These are phyloP conservation scores for Penicillium ochrochloron DNA, from an alignment of 495 filamentous ascomycete species.

Conservation along the genomic window DNA sequence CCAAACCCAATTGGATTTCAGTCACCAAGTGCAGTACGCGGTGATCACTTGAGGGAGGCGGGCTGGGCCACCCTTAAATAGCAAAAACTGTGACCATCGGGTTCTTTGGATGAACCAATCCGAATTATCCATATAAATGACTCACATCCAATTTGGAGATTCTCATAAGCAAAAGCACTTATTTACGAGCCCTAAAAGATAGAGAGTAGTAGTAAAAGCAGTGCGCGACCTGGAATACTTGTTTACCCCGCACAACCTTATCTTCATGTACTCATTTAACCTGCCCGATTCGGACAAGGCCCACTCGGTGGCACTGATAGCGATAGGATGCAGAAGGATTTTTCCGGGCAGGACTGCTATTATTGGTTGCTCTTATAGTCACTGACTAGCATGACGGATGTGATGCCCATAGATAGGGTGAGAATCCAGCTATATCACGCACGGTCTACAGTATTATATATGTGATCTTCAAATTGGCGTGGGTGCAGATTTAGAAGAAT, in stretches of 20 bases:
- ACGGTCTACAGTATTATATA: neutral
- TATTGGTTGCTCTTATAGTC: neutral
- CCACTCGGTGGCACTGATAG: neutral
- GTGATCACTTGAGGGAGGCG: neutral
- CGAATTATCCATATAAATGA: neutral
- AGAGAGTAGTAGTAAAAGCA: no score
- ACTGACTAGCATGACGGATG: neutral
- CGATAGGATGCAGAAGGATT: neutral
- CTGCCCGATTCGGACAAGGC: conserved; percentile 23
- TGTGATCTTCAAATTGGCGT: no score
- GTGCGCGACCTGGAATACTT: no score
- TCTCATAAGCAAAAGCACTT: neutral
- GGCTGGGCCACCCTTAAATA: neutral
- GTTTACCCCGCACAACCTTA: conserved; percentile 26
- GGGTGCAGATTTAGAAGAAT: no score
- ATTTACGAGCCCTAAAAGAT: no score
- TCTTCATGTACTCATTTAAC: conserved; percentile 21
- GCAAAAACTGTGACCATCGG: neutral
- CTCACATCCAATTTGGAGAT: neutral
- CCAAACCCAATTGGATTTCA: no score
- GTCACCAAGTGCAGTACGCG: neutral
- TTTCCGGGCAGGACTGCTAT: neutral
- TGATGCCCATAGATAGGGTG: neutral
- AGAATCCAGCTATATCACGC: neutral
- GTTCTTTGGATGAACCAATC: neutral